Evolutionary conservation across 768 basidiomycete genomes (phyloP).

Genomic region (Rhizopogon sp.): DNA sequence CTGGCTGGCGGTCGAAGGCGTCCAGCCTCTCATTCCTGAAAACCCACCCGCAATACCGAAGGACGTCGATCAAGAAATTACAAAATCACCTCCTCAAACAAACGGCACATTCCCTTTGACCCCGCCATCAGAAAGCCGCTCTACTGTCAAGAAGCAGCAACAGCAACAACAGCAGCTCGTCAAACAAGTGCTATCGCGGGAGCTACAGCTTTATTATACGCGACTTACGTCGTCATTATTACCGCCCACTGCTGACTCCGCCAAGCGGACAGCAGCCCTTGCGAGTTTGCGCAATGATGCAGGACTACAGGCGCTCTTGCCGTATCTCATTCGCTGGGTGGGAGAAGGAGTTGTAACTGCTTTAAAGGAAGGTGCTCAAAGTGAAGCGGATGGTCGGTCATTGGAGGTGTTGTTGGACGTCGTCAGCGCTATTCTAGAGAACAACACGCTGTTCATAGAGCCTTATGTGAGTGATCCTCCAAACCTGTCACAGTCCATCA

Average conservation of each 20-base stretch:
- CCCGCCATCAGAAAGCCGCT: conserved; percentile 18
- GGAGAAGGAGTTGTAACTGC: conserved; percentile 79
- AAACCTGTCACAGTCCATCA: not conserved
- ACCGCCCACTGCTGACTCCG: conserved; percentile 55
- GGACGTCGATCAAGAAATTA: conserved; percentile 37
- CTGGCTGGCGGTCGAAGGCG: conserved; percentile 97
- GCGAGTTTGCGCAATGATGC: conserved; percentile 87
- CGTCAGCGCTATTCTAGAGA: conserved; percentile 79
- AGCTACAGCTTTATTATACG: conserved; percentile 92
- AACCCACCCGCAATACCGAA: conserved; percentile 83
- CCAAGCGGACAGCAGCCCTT: conserved; percentile 84
- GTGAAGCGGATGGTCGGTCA: conserved; percentile 61
- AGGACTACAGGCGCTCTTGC: conserved; percentile 85
- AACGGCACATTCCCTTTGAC: conserved; percentile 23
- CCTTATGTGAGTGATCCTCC: conserved; percentile 72
- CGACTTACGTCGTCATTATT: conserved; percentile 83
- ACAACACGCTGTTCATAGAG: conserved; percentile 87
- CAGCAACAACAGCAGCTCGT: conserved; percentile 72
- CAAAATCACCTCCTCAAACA: conserved; percentile 18
- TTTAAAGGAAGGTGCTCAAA: conserved; percentile 43
- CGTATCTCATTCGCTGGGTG: conserved; percentile 94
- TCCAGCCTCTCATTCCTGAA: conserved; percentile 94
- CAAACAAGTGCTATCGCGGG: conserved; percentile 88
- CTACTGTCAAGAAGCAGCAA: conserved; percentile 35
- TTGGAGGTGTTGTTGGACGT: conserved; percentile 84